These are phyloP conservation scores for Phytophthora colocasiae DNA, from an alignment of 352 stramenopile genomes.

Conservation along the genomic window DNA sequence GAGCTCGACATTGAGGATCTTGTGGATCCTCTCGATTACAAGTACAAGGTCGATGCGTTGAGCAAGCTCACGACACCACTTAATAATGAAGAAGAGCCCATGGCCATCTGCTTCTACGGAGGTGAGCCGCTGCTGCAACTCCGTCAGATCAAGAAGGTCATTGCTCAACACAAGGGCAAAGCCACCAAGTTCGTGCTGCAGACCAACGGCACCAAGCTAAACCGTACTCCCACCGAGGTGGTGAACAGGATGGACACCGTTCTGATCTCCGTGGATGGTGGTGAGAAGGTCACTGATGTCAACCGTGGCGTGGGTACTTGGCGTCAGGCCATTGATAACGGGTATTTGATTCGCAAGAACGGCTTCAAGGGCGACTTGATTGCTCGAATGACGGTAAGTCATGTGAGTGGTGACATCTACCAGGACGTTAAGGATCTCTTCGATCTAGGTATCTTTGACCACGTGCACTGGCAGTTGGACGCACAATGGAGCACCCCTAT, in stretches of 20 bases:
- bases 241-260: constrained; percentile 46
- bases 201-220: constrained; percentile 50
- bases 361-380: constrained; percentile 44
- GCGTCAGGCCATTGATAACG: constrained; percentile 48
- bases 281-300: constrained; percentile 38
- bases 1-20: constrained; percentile 42
- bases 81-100: constrained; percentile 29
- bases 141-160: constrained; percentile 47
- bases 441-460: constrained; percentile 36
- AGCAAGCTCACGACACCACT: constrained; percentile 29
- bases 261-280: constrained; percentile 44
- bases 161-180: constrained; percentile 38
- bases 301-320: constrained; percentile 42
- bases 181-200: constrained; percentile 33
- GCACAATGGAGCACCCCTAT: constrained; percentile 47
- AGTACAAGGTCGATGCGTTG: constrained; percentile 33
- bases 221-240: constrained; percentile 35
- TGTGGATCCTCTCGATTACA: constrained; percentile 28
- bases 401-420: constrained; percentile 43
- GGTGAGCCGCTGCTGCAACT: constrained; percentile 44
- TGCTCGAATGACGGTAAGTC: constrained; percentile 46
- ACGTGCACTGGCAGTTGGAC: constrained; percentile 52
- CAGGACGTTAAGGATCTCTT: constrained; percentile 48
- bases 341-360: constrained; percentile 41
- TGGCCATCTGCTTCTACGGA: constrained; percentile 50